These are phyloP conservation scores for Erysimum pusillum DNA, from an alignment of 441 rosid species.

Conservation along the genomic window DNA sequence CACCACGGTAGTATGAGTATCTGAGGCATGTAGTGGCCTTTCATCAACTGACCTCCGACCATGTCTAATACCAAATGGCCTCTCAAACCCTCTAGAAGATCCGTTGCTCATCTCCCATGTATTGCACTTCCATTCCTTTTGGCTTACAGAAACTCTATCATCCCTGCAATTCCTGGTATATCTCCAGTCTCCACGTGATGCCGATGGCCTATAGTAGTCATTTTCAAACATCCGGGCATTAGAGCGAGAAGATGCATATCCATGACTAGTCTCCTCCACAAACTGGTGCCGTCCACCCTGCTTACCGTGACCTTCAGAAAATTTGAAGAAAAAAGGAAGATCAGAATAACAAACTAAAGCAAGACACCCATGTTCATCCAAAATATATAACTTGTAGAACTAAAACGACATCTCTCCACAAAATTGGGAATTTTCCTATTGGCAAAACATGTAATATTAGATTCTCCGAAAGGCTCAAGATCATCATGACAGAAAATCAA, in stretches of 20 bases:
- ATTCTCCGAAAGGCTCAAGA: background rate
- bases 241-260: constrained; percentile 64
- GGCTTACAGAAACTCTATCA: constrained; percentile 65
- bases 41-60: constrained; percentile 74
- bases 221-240: constrained; percentile 71
- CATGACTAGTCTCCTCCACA: constrained; percentile 74
- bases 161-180: constrained; percentile 76
- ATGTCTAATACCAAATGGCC: constrained; percentile 62
- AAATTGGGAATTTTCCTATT: background rate
- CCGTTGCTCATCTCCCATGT: constrained; percentile 79
- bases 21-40: constrained; percentile 53
- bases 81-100: constrained; percentile 61
- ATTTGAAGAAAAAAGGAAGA: constrained; percentile 40
- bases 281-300: constrained; percentile 86
- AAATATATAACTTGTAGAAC: background rate
- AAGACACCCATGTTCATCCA: constrained; percentile 24
- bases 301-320: constrained; percentile 91
- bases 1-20: constrained; percentile 58
- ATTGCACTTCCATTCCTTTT: constrained; percentile 78
- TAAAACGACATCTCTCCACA: background rate
- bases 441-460: background rate
- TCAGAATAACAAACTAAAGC: constrained; percentile 35
- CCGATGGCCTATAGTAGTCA: constrained; percentile 62
- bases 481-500: constrained; percentile 12
- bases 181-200: constrained; percentile 77